Base-by-base conservation (phyloP, 768 basidiomycete genomes). In the Panaeolus papilionaceus region DNA sequence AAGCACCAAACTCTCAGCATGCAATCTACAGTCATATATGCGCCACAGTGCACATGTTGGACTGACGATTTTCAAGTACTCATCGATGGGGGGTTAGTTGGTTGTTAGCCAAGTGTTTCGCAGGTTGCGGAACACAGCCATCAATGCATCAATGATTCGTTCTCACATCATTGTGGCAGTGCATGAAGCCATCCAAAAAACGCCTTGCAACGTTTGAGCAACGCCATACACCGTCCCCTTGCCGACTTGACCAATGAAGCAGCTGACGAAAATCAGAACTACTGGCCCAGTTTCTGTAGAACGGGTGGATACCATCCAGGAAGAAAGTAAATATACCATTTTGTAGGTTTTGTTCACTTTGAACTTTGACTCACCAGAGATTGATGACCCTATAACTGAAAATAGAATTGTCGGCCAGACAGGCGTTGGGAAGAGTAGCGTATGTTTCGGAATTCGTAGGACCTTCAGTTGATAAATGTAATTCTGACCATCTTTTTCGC, bases 321-420 rank as follows among this genome's bases (percentile, higher is more conserved):
- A 11, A 4, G 26, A 14, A 1, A 33, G 54, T 16, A 58, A 33
- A 37, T 58, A 58, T 16, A 58, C 26, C 4, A 37, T 58, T 58
- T 16, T 58, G 54, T 58, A 37, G 7, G 54, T 23, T 28, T 58
- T 11, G 12, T 26, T 26, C 6, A 12, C 3, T 14, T 58, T n/a
- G n/a, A n/a, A n/a, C n/a, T n/a, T 5, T 16, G 7, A 58, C 26
- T 37, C 28, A 37, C 26, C 54, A n/a, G 6, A 28, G 26, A 2
- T 16, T 16, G 12, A 28, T 23, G 47, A 4, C 16, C 45, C 33
- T 26, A 11, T 7, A 3, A 14, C 28, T 33, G 14, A 1, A 10
- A 33, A 58, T 58, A 58, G 54, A 33, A 33, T 58, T 7, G 28
- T 58, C 1, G 54, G 54, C 28, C 54, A 58, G 33, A 58, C 54